phyloP scores from a whole-genome alignment of 495 filamentous ascomycete genomes.

The Trichocladium uniseriatum region DNA sequence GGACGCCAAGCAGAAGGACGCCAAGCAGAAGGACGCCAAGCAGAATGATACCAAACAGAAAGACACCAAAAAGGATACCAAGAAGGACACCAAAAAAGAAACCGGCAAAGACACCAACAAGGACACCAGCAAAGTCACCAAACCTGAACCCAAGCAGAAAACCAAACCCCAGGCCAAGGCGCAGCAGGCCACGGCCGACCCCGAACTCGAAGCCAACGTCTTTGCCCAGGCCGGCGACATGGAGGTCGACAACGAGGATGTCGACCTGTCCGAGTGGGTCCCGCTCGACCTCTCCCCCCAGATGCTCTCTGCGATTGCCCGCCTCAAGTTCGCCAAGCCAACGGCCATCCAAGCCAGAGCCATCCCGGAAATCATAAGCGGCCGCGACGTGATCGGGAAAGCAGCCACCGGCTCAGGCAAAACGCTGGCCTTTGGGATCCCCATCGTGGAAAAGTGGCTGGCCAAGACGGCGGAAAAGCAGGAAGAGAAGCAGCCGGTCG shows the following conservation, averaged over 20 bases:
- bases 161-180: too few species aligned
- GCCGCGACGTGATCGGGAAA: conserved; percentile 72
- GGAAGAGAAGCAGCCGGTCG: conserved; percentile 49
- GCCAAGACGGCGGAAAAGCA: conserved; percentile 27
- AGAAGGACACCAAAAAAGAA: conserved; percentile 8
- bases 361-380: conserved; percentile 66
- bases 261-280: conserved; percentile 68
- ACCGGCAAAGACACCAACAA: conserved; percentile 12
- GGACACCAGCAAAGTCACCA: conserved; percentile 9
- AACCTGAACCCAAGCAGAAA: too few species aligned
- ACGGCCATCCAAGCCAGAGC: conserved; percentile 67
- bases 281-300: conserved; percentile 58
- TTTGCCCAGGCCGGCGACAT: conserved; percentile 32
- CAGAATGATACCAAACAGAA: conserved; percentile 10
- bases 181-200: conserved; percentile 25
- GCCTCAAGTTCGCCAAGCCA: conserved; percentile 67
- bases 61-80: conserved; percentile 1
- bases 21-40: conserved; percentile 6
- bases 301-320: conserved; percentile 62
- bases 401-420: conserved; percentile 79
- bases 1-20: conserved; percentile 15
- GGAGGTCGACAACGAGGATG: conserved; percentile 34
- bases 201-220: conserved; percentile 36
- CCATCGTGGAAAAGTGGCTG: conserved; percentile 61
- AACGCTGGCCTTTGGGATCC: conserved; percentile 74